Evolutionary conservation across 2,329 filamentous ascomycete genomes (phyloP), one percentile per base, ranked within the genome.

Genomic region (Pseudogymnoascus sp.): DNA sequence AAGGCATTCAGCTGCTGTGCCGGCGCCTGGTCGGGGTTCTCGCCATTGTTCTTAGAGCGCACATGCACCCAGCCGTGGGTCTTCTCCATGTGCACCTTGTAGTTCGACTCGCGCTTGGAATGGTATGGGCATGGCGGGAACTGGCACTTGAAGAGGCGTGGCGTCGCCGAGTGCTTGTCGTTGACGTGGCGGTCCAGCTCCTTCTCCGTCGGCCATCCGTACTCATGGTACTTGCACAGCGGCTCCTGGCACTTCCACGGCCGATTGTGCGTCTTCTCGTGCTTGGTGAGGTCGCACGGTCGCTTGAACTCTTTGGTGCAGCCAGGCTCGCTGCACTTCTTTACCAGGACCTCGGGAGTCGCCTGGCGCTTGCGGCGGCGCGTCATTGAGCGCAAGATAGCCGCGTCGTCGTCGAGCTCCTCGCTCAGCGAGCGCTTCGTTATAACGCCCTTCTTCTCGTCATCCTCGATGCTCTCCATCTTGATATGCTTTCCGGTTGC

Each of bases 41-140:
- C 90, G 73, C 90, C 89, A 72, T 96, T 96, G 75, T 89, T 93
- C 83, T 97, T 97, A 65, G 91, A 93, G 67, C 93, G 89, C 62
- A 93, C 83, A 70, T 97, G 97, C n/a, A 82, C 82, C 89, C 91
- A 96, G 64, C 88, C 88, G 72, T 98, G 93, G 0, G 91, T 89
- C 77, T 97, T 97, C 79, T 98, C 93, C 93, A 97, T 97, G 78
- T 98, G 93, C 76, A 97, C 93, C 75, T 97, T 97, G 84, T 91
- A 96, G 76, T 98, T 98, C 66, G 90, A 95, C 78, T 96, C 90
- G 64, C 93, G 89, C 82, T 98, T 98, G 10, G 93, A 96, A 72
- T 91, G 89, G 79, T 98, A 98, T 0, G 90, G 87, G 81, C 95
- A 98, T 24, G 89, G 89, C 70, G 86, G 82, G 77, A 84, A 98